Evolutionary conservation across 768 basidiomycete genomes (phyloP).

Genomic region (Gelatoporia subvermispora): DNA sequence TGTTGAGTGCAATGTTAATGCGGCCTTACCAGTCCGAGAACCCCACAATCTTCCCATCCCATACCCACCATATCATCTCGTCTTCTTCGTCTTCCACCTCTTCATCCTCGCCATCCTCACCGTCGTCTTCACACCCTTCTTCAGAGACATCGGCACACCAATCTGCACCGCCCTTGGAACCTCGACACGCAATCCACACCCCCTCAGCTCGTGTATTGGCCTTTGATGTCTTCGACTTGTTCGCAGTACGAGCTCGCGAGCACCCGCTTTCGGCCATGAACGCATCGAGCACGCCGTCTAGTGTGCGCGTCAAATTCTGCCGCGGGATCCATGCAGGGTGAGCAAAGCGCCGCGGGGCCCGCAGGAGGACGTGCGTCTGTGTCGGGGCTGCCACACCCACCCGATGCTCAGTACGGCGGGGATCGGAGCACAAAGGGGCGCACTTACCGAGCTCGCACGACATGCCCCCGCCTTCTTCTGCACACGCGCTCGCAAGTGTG

Average conservation of each 20-base stretch:
- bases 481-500: slow-evolving; percentile 39
- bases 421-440: neutral
- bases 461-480: slow-evolving; percentile 39
- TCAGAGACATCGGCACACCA: neutral
- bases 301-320: slow-evolving; percentile 34
- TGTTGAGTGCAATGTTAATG: neutral
- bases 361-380: slow-evolving; percentile 41
- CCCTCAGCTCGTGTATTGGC: slow-evolving; percentile 32
- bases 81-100: slow-evolving; percentile 32
- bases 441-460: slow-evolving; percentile 36
- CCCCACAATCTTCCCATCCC: slow-evolving; percentile 44
- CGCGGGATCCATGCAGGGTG: slow-evolving; percentile 45
- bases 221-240: slow-evolving; percentile 23
- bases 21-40: slow-evolving; percentile 40
- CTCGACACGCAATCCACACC: slow-evolving; percentile 33
- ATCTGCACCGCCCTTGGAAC: slow-evolving; percentile 1
- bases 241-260: slow-evolving; percentile 15
- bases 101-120: slow-evolving; percentile 6
- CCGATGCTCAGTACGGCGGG: neutral
- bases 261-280: slow-evolving; percentile 29
- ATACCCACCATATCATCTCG: slow-evolving; percentile 50
- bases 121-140: neutral
- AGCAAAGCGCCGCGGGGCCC: slow-evolving; percentile 41
- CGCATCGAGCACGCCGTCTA: slow-evolving; percentile 31
- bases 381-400: slow-evolving; percentile 48